Evolutionary conservation across 106 monocot species (phyloP), one percentile per base, ranked within the genome.

Genomic region (Gastrodia elata): DNA sequence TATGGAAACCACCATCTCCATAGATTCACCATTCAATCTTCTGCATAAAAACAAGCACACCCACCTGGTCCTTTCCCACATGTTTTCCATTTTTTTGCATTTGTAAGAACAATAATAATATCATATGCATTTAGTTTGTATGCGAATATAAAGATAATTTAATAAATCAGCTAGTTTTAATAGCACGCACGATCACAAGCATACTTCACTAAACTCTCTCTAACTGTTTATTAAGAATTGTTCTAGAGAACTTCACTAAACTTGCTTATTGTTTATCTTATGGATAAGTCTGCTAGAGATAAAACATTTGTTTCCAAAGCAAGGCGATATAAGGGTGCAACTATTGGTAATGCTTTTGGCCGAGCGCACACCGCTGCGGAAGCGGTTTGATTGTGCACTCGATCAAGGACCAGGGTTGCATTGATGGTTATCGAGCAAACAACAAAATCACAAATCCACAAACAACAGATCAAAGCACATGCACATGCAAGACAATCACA

Each of bases 11-110:
- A 80, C 10, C 11, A 16, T 65, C 6, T 87, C 83, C 18, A 83
- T 43, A 64, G 65, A 27, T 78, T 85, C 48, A 77, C 22, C 3
- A 28, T 79, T 64, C 39, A 71, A 76, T 32, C 24, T 74, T 15
- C 77, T 71, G 58, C 92, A 92, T 55, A 84, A 77, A 74, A 97
- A 76, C 81, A 97, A 82, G 84, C 92, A 97, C 52, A 74, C 72
- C 96, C 96, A 97, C n/a, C n/a, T n/a, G 22, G 96, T 84, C 71
- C 96, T 92, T 44, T 92, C 59, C 96, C 96, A 97, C 39, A 72
- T 80, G 35, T 88, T 88, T 76, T 97, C 96, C 71, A 92, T 88
- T 59, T 57, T 74, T 79, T 92, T 97, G 81, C 22, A 14, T 65
- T 32, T n/a, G 32, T 18, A 80, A 72, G 44, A 70, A 65, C 30